These are phyloP conservation scores for Mikania micrantha DNA, from an alignment of 129 eudicot species.

Conservation along the genomic window DNA sequence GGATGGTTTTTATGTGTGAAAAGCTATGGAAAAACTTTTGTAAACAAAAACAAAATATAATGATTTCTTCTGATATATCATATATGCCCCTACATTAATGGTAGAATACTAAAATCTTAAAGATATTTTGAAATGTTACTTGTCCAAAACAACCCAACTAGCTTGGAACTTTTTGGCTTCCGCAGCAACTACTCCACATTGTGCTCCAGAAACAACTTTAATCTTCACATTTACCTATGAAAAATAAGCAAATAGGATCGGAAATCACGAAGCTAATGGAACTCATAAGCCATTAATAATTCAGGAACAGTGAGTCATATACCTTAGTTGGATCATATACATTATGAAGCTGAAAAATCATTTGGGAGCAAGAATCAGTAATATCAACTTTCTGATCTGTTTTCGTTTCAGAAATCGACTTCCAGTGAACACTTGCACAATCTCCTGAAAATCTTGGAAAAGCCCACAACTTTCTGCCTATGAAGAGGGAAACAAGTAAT, in stretches of 20 bases:
- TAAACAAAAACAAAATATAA: too few species aligned
- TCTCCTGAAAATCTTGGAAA: constrained; percentile 96
- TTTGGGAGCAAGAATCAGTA: constrained; percentile 85
- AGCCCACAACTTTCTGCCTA: constrained; percentile 76
- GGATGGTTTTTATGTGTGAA: too few species aligned
- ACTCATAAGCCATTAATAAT: background rate
- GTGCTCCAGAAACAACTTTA: constrained; percentile 61
- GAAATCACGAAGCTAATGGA: background rate
- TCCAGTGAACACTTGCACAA: constrained; percentile 76
- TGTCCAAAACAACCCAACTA: constrained; percentile 91
- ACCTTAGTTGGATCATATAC: constrained; percentile 92
- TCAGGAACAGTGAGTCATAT: background rate
- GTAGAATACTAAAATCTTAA: background rate
- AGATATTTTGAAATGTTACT: constrained; percentile 35
- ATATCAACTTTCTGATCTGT: constrained; percentile 35
- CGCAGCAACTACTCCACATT: constrained; percentile 74
- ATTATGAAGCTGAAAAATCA: constrained; percentile 92
- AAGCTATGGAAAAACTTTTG: too few species aligned
- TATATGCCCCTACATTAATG: too few species aligned
- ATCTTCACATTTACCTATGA: constrained; percentile 86
- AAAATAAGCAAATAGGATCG: constrained; percentile 2
- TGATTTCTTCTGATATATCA: too few species aligned
- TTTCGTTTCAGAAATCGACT: constrained; percentile 39
- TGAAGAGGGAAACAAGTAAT: background rate
- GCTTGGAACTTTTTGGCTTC: constrained; percentile 80